Evolutionary conservation across 345 rosid genomes (phyloP).

Genomic region (Aquilaria sinensis): DNA sequence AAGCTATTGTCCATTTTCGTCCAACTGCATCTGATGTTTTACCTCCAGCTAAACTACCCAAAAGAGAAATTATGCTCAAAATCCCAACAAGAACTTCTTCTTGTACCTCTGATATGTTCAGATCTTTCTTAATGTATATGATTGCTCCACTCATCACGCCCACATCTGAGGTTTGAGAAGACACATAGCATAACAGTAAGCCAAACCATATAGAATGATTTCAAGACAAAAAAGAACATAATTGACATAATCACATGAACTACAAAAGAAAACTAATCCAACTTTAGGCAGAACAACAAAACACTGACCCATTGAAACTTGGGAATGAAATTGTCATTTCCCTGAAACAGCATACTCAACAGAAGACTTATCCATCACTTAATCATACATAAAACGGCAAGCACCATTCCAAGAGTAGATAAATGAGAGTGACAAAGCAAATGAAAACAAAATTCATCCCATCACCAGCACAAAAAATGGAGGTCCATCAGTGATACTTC

Average conservation of each 20-base stretch:
- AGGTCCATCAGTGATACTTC: no score
- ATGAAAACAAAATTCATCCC: no score
- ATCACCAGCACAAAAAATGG: no score
- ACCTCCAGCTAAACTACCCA: constrained; percentile 59
- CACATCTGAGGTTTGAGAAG: constrained; percentile 35
- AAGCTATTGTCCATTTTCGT: constrained; percentile 57
- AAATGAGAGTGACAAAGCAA: no score
- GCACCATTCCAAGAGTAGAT: no score
- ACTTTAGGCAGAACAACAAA: no score
- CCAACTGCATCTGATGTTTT: constrained; percentile 52
- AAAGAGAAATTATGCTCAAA: constrained; percentile 50
- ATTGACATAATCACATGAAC: neutral
- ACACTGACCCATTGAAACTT: neutral
- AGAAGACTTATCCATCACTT: no score
- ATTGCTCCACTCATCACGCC: constrained; percentile 75
- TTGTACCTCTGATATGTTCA: constrained; percentile 42
- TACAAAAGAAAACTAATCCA: no score
- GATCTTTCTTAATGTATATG: constrained; percentile 48
- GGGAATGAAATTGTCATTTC: neutral
- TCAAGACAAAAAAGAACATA: no score
- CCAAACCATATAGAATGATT: neutral
- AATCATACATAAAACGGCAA: no score
- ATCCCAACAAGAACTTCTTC: constrained; percentile 52
- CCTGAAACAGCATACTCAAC: neutral
- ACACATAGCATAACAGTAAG: neutral